These are phyloP conservation scores for Phaeophleospora eucalypticola DNA, from an alignment of 2,329 filamentous ascomycete genomes.

Conservation along the genomic window DNA sequence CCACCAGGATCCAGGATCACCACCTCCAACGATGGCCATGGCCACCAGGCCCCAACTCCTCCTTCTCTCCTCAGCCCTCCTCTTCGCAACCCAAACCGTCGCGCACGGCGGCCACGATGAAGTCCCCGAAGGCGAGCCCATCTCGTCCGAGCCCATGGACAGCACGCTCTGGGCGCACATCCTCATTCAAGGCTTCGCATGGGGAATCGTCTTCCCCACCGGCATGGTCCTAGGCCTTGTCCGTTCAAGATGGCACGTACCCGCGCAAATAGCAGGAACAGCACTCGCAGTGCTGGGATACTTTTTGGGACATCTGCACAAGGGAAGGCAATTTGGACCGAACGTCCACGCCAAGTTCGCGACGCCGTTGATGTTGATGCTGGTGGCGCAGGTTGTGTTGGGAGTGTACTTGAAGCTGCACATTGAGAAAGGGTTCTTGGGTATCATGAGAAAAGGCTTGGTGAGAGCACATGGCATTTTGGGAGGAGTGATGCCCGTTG, in stretches of 20 bases:
- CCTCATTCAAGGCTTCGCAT: slow-evolving; percentile 77
- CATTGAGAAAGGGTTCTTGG: slow-evolving; percentile 78
- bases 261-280: slow-evolving; percentile 72
- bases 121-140: slow-evolving; percentile 64
- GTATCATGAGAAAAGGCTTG: slow-evolving; percentile 64
- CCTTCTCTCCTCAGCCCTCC: slow-evolving; percentile 8
- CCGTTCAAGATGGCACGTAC: slow-evolving; percentile 91
- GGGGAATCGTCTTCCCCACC: slow-evolving; percentile 86
- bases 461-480: slow-evolving; percentile 73
- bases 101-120: slow-evolving; percentile 54
- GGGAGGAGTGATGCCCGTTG: slow-evolving; percentile 81
- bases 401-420: slow-evolving; percentile 88
- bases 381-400: slow-evolving; percentile 71
- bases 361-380: slow-evolving; percentile 71
- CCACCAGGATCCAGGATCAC: background rate
- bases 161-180: slow-evolving; percentile 91
- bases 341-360: slow-evolving; percentile 83
- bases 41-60: slow-evolving; percentile 19
- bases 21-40: slow-evolving; percentile 19
- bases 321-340: slow-evolving; percentile 76
- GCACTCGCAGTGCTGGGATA: slow-evolving; percentile 76
- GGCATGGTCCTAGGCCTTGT: slow-evolving; percentile 95
- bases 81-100: slow-evolving; percentile 13
- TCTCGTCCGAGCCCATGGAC: slow-evolving; percentile 76
- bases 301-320: slow-evolving; percentile 86